Evolutionary conservation across 768 basidiomycete genomes (phyloP).

Genomic region (Leccinum fibrillosum): DNA sequence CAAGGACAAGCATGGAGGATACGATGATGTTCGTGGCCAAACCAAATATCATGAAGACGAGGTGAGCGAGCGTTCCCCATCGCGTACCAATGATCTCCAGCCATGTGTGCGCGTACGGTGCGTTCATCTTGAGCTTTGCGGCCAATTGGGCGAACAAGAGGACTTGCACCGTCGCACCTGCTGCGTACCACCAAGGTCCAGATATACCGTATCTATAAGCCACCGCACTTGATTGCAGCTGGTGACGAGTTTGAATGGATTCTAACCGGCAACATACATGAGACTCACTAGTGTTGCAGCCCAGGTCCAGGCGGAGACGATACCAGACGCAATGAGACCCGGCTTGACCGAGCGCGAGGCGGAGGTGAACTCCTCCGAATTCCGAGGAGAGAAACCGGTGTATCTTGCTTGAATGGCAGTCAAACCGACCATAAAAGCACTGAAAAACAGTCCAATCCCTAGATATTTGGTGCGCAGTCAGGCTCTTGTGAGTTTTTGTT

Average conservation of each 20-base stretch:
- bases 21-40: constrained; percentile 90
- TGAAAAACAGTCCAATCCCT: constrained; percentile 90
- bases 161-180: constrained; percentile 86
- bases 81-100: constrained; percentile 77
- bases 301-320: constrained; percentile 94
- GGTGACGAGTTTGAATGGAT: constrained; percentile 7
- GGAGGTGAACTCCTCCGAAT: constrained; percentile 80
- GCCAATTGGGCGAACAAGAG: constrained; percentile 90
- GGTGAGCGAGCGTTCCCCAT: constrained; percentile 80
- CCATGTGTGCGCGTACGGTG: constrained; percentile 86
- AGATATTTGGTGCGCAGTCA: constrained; percentile 3
- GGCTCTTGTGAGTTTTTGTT: neutral
- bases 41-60: constrained; percentile 90
- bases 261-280: neutral
- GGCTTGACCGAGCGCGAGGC: constrained; percentile 85
- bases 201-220: constrained; percentile 84
- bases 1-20: constrained; percentile 79
- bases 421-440: constrained; percentile 72
- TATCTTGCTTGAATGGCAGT: constrained; percentile 83
- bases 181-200: constrained; percentile 90
- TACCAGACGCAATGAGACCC: constrained; percentile 88
- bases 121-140: constrained; percentile 88
- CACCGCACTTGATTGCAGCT: constrained; percentile 79
- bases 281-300: constrained; percentile 64
- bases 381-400: constrained; percentile 74